Conservation (phyloP, 225 moss, liverwort and hornwort species). For the Physcomitrellopsis africana region DNA sequence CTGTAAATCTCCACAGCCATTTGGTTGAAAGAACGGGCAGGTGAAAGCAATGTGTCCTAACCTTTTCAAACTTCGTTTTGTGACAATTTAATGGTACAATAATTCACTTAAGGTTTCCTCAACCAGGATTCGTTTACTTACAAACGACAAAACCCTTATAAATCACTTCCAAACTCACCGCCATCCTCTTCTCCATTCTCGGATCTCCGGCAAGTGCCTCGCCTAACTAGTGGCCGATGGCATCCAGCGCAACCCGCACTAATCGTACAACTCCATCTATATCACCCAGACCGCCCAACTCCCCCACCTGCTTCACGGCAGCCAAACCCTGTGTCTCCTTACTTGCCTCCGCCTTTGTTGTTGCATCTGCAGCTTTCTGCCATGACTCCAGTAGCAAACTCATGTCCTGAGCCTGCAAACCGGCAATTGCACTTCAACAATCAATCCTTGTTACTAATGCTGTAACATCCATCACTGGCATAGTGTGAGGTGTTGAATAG, state of each 20-base stretch:
- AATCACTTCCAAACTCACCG: too few relatives aligned
- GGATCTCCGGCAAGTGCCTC: background rate
- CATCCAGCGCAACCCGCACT: constrained; percentile 65
- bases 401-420: constrained; percentile 61
- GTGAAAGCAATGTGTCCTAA: constrained; percentile 24
- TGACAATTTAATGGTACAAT: too few relatives aligned
- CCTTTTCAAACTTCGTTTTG: too few relatives aligned
- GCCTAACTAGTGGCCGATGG: constrained; percentile 61
- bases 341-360: constrained; percentile 66
- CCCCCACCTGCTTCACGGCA: constrained; percentile 69
- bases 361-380: constrained; percentile 55
- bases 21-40: constrained; percentile 1
- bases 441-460: background rate
- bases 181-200: too few relatives aligned
- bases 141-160: too few relatives aligned
- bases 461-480: constrained; percentile 12
- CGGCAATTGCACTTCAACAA: constrained; percentile 17
- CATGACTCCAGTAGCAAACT: constrained; percentile 57
- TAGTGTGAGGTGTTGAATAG: constrained; percentile 10
- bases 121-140: too few relatives aligned
- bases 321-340: constrained; percentile 54
- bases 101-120: too few relatives aligned
- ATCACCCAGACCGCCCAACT: constrained; percentile 69
- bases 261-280: constrained; percentile 73
- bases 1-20: constrained; percentile 8